Conservation (phyloP, 2,329 filamentous ascomycete genomes). For the Trichoderma sp. region DNA sequence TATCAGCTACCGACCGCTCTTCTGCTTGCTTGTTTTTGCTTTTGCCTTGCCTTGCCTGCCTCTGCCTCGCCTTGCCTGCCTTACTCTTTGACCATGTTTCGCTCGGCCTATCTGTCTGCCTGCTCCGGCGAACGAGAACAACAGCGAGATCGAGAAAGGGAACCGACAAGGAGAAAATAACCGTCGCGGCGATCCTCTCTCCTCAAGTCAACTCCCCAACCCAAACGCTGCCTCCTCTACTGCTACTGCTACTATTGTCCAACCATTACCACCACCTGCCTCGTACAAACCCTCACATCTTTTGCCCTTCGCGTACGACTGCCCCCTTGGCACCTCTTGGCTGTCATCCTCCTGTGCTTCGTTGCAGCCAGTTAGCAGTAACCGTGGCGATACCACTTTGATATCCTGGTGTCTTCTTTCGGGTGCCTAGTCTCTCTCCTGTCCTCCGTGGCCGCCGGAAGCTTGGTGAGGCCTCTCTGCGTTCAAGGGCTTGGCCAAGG, state of each 20-base stretch:
- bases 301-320: conserved; percentile 18
- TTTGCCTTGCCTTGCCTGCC: background rate
- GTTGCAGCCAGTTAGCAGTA: conserved; percentile 19
- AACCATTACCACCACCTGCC: conserved; percentile 9
- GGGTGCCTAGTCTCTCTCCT: conserved; percentile 5
- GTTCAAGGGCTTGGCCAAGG: background rate
- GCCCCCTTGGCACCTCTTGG: conserved; percentile 11
- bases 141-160: background rate
- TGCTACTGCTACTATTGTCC: background rate
- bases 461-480: conserved; percentile 10
- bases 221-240: conserved; percentile 5
- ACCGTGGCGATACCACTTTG: conserved; percentile 5
- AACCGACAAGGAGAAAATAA: background rate
- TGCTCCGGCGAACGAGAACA: background rate
- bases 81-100: background rate
- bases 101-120: background rate
- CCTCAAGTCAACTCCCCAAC: background rate
- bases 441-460: conserved; percentile 9
- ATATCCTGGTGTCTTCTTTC: conserved; percentile 11
- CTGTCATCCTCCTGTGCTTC: conserved; percentile 14
- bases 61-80: background rate
- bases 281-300: conserved; percentile 9
- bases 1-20: background rate
- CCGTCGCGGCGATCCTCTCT: background rate
- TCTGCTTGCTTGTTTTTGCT: background rate